phyloP scores from a whole-genome alignment of 2,329 filamentous ascomycete genomes.

The Esteya vermicola region DNA sequence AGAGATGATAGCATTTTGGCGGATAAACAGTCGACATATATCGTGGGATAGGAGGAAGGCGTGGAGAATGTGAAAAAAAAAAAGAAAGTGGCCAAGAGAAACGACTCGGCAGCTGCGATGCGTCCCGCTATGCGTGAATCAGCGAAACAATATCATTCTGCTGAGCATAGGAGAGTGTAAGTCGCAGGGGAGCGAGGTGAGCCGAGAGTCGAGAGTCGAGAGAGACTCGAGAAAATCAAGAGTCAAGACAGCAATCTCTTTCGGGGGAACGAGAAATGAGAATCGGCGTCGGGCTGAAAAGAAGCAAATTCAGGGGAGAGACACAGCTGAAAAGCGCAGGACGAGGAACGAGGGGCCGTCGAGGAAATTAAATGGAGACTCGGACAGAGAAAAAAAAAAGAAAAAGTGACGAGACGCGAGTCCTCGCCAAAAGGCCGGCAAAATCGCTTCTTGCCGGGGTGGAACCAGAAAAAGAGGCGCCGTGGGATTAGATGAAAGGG shows the following conservation, averaged over 20 bases:
- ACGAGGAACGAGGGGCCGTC: neutral
- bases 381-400: neutral
- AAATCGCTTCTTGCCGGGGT: too few species aligned
- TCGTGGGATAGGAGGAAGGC: neutral
- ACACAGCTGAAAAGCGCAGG: neutral
- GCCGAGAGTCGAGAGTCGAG: neutral
- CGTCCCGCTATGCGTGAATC: conserved; percentile 1
- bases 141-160: conserved; percentile 1
- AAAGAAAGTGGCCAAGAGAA: too few species aligned
- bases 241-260: too few species aligned
- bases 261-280: too few species aligned
- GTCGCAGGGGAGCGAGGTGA: too few species aligned
- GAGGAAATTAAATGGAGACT: neutral
- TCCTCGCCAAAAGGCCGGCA: too few species aligned
- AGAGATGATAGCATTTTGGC: neutral
- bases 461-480: too few species aligned
- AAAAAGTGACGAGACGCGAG: neutral
- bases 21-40: neutral
- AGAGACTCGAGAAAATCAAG: neutral
- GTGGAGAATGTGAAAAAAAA: neutral
- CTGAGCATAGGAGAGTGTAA: conserved; percentile 6
- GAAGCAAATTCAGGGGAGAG: too few species aligned
- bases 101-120: neutral
- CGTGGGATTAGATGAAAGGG: too few species aligned
- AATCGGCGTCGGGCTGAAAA: too few species aligned